phyloP scores from a whole-genome alignment of 768 basidiomycete species.

The Auriscalpium vulgare region DNA sequence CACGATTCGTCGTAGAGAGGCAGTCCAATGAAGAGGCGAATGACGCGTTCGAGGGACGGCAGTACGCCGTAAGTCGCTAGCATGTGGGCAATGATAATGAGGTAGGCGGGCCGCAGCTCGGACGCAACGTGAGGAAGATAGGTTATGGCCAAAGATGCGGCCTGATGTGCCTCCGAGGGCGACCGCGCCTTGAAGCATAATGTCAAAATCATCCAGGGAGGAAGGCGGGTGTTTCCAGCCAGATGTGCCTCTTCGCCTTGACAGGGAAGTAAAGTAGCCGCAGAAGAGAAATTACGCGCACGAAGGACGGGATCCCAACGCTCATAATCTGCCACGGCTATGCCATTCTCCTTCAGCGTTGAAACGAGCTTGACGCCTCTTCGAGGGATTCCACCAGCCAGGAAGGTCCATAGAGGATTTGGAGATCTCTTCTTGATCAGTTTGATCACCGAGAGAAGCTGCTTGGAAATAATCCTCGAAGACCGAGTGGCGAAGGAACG shows the following conservation, averaged over 20 bases:
- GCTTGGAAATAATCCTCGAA: background rate
- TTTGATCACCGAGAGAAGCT: background rate
- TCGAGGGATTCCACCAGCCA: background rate
- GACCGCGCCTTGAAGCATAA: slow-evolving; percentile 42
- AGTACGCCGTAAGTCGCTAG: slow-evolving; percentile 45
- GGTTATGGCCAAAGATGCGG: slow-evolving; percentile 34
- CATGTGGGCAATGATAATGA: slow-evolving; percentile 39
- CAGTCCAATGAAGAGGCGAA: slow-evolving; percentile 24
- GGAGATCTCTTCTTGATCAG: background rate
- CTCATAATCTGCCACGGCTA: background rate
- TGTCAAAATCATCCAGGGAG: slow-evolving; percentile 51
- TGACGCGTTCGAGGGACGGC: slow-evolving; percentile 35
- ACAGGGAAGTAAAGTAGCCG: background rate
- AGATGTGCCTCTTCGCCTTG: background rate
- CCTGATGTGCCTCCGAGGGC: slow-evolving; percentile 34
- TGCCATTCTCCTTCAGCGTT: background rate
- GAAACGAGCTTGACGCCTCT: background rate
- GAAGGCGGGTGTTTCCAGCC: slow-evolving; percentile 15
- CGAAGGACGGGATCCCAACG: background rate
- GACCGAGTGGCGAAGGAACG: background rate
- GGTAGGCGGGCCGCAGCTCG: slow-evolving; percentile 32
- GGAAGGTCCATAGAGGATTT: background rate
- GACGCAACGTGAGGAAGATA: slow-evolving; percentile 28
- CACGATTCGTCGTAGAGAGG: slow-evolving; percentile 14
- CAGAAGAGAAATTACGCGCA: background rate